Evolutionary conservation across 176 grass and related monocot species (phyloP).

Genomic region (Oryza coarctata): DNA sequence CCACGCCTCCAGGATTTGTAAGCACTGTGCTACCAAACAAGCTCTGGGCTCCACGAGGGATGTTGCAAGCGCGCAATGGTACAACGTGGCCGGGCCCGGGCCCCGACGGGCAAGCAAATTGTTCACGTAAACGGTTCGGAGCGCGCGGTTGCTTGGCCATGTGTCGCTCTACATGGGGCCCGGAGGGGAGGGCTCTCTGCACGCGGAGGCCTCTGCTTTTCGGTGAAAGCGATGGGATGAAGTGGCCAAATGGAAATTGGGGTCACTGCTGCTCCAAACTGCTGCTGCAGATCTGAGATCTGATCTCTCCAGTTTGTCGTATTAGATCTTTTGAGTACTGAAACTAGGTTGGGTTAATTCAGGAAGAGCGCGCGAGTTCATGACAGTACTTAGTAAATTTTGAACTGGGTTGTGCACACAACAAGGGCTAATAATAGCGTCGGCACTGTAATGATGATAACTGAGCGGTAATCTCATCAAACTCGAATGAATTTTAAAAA

Average conservation of each 20-base stretch:
- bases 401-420: too few relatives aligned
- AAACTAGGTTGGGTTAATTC: neutral
- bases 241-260: neutral
- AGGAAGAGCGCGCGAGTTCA: too few relatives aligned
- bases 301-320: neutral
- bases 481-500: too few relatives aligned
- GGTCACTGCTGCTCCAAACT: neutral
- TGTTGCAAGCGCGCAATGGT: neutral
- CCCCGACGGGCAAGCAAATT: neutral
- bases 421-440: too few relatives aligned
- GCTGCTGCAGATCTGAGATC: constrained; percentile 39
- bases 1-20: neutral
- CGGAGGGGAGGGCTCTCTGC: too few relatives aligned
- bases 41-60: neutral
- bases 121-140: neutral
- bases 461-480: too few relatives aligned
- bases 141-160: neutral
- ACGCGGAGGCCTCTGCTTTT: constrained; percentile 30
- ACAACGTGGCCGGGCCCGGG: neutral
- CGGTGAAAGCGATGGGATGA: constrained; percentile 29
- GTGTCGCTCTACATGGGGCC: neutral
- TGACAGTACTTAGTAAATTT: too few relatives aligned
- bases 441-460: too few relatives aligned
- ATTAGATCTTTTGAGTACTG: neutral
- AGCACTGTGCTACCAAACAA: neutral